Base-by-base conservation (phyloP, 2,329 filamentous ascomycete genomes). In the Cytospora schulzeri region DNA sequence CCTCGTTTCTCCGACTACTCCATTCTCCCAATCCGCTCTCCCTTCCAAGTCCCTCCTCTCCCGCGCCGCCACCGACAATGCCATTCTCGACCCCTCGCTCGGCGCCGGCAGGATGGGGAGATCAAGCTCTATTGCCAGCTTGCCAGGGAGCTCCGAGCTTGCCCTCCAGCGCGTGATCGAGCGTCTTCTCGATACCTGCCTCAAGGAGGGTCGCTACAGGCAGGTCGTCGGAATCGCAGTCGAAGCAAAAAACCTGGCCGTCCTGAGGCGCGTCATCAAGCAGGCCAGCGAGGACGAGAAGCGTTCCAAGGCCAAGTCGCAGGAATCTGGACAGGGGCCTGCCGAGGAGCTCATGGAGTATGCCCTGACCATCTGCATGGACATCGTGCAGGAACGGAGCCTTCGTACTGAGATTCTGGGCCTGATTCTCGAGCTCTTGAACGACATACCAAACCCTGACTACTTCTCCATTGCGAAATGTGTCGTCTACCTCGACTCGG, bases 391-490 rank as follows among this genome's bases (percentile, higher is more conserved):
- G 78, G 95, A 99, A 79, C 88, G 94, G 60, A 88, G 89, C 56
- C 86, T 98, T 73, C 88, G 95, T 67, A 86, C 85, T 41, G 83
- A 95, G 81, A 97, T 99, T 60, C 79, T 99, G 65, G 89, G 91
- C 71, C 84, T 99, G 54, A 95, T 99, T 63, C 87, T 99, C n/a
- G 91, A 94, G 66, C 86, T 99, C n/a, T 83, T 99, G 45, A 97
- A 91, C 79, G 92, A 96, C 65, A 95, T 96, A 63, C 91, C 93
- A 2, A 92, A 86, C 66, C 95, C 95, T 0, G 95, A 99, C 75
- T 98, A 97, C 78, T 99, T 99, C 76, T 92, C 95, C 24, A 98
- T 99, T 72, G 94, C 95, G 58, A 96, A 96, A 78, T 99, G 95
- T 72, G 95, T 97, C 33, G 94, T 99, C 45, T 97, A 98, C 72